Evolutionary conservation across 306 rosid genomes (phyloP).

Genomic region (Corylus avellana): DNA sequence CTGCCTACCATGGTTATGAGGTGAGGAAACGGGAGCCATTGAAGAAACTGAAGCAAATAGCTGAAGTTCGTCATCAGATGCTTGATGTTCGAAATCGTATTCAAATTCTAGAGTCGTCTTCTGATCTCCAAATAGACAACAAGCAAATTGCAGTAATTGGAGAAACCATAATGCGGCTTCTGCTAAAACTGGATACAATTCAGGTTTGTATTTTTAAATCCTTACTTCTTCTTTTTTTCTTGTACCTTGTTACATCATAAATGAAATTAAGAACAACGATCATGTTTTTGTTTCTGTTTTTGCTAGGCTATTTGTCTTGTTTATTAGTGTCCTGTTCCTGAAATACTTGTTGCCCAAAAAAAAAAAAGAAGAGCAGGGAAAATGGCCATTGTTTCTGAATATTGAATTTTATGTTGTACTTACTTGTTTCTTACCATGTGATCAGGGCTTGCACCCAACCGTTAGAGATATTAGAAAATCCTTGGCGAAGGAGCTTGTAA

Average conservation of each 20-base stretch:
- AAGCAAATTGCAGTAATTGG: slow-evolving; percentile 54
- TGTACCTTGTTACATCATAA: background rate
- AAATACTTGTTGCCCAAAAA: background rate
- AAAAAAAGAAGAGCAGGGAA: background rate
- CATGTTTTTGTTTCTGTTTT: background rate
- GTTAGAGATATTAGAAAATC: slow-evolving; percentile 75
- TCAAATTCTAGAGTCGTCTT: slow-evolving; percentile 41
- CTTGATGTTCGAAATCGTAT: slow-evolving; percentile 39
- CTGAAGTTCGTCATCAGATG: slow-evolving; percentile 49
- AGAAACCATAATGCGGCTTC: slow-evolving; percentile 74
- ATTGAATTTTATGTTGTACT: background rate
- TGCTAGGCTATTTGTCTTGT: background rate
- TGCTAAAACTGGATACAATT: slow-evolving; percentile 67
- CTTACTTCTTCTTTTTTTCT: background rate
- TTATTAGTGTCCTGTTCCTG: background rate
- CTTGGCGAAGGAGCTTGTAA: slow-evolving; percentile 73
- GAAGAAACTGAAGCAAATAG: slow-evolving; percentile 70
- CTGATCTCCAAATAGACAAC: slow-evolving; percentile 36
- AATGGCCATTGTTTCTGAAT: background rate
- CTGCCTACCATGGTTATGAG: slow-evolving; percentile 63
- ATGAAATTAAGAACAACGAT: background rate
- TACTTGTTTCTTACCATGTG: background rate
- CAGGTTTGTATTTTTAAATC: slow-evolving; percentile 49
- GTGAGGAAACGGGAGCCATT: slow-evolving; percentile 68
- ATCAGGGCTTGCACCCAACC: slow-evolving; percentile 69